These are phyloP conservation scores for Colletotrichum phormii DNA, from an alignment of 2,329 filamentous ascomycete species.

Conservation along the genomic window DNA sequence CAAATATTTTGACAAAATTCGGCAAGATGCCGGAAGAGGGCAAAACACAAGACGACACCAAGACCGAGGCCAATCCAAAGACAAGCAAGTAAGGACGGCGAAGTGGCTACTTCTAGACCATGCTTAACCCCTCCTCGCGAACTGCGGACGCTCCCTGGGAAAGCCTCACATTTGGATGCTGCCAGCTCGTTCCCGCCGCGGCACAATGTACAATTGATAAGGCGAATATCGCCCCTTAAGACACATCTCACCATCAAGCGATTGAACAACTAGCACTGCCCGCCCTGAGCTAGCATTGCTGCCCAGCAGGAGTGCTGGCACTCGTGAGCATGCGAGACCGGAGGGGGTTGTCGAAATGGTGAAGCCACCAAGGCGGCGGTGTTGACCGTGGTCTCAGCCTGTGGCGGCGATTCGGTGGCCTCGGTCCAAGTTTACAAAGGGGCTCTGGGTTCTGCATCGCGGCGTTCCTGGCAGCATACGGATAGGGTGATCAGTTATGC, in stretches of 20 bases:
- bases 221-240: constrained; percentile 17
- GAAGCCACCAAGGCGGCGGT: constrained; percentile 31
- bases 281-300: neutral
- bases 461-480: constrained; percentile 24
- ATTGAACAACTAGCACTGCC: constrained; percentile 17
- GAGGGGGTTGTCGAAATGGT: constrained; percentile 17
- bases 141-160: constrained; percentile 5
- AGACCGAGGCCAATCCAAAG: constrained; percentile 26
- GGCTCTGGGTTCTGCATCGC: constrained; percentile 27
- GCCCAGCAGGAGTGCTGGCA: neutral
- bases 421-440: neutral
- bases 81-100: constrained; percentile 30
- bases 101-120: constrained; percentile 31
- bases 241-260: constrained; percentile 27
- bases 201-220: constrained; percentile 32
- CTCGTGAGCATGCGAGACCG: constrained; percentile 26
- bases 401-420: constrained; percentile 9
- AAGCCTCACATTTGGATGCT: constrained; percentile 10
- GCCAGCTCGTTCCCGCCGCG: constrained; percentile 6
- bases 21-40: constrained; percentile 45
- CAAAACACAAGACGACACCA: neutral
- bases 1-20: constrained; percentile 66
- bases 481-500: constrained; percentile 12
- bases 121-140: neutral
- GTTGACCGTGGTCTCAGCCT: constrained; percentile 24